Evolutionary conservation across 768 basidiomycete genomes (phyloP).

Genomic region (Lentinula lateritia): DNA sequence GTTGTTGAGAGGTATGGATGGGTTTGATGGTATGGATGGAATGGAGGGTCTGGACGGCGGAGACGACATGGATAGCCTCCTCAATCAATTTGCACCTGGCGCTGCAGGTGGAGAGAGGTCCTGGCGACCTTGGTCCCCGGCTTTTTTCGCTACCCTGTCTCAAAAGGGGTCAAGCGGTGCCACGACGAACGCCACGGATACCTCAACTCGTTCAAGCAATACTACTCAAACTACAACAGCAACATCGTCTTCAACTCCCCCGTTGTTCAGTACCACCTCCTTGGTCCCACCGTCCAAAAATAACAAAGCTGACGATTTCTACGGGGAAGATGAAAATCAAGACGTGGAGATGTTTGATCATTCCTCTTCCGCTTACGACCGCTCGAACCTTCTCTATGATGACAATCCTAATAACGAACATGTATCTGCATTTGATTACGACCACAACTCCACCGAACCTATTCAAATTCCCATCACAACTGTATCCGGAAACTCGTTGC

Average conservation of each 20-base stretch:
- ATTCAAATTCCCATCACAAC: conserved; percentile 1
- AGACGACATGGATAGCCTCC: no score
- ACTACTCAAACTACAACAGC: not conserved
- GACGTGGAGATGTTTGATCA: conserved; percentile 5
- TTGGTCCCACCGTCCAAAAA: not conserved
- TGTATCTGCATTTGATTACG: not conserved
- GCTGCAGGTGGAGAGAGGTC: not conserved
- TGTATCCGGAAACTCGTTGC: not conserved
- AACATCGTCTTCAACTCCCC: conserved; percentile 10
- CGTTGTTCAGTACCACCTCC: not conserved
- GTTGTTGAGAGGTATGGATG: conserved; percentile 51
- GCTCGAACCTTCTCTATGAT: no score
- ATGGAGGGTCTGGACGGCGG: no score
- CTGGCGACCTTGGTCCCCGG: conserved; percentile 17
- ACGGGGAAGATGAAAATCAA: not conserved
- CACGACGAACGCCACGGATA: no score
- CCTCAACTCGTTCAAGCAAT: not conserved
- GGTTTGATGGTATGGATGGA: conserved; percentile 44
- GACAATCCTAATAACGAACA: no score
- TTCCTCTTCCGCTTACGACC: not conserved
- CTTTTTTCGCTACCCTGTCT: not conserved
- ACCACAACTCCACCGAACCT: not conserved
- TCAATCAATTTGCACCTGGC: not conserved
- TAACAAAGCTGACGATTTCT: not conserved
- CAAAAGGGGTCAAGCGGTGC: not conserved